phyloP scores from a whole-genome alignment of 2,329 filamentous ascomycete species.

The Fusarium mundagurra region DNA sequence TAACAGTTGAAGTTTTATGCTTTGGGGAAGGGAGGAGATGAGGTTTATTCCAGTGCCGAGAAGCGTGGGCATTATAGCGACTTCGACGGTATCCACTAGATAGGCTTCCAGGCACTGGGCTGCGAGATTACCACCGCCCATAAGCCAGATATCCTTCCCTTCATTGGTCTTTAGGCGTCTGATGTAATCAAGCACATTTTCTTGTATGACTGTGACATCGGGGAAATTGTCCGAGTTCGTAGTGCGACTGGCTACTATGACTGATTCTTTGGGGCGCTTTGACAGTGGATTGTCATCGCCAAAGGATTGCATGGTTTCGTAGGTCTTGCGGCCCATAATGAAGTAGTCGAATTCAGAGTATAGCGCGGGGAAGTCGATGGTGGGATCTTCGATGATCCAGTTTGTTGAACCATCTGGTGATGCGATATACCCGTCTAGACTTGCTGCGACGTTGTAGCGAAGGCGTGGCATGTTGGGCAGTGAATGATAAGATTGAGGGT shows the following conservation, averaged over 20 bases:
- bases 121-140: conserved; percentile 48
- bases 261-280: conserved; percentile 20
- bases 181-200: conserved; percentile 33
- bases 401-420: conserved; percentile 41
- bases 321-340: conserved; percentile 51
- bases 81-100: conserved; percentile 47
- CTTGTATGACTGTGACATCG: conserved; percentile 38
- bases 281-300: conserved; percentile 37
- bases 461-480: conserved; percentile 30
- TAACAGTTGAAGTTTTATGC: conserved; percentile 6
- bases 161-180: conserved; percentile 29
- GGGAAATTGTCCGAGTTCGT: conserved; percentile 35
- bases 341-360: conserved; percentile 47
- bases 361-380: conserved; percentile 47
- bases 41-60: conserved; percentile 41
- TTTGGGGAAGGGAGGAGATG: background rate
- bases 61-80: conserved; percentile 40
- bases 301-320: conserved; percentile 41
- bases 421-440: conserved; percentile 50
- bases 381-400: conserved; percentile 47
- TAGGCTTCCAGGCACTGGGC: conserved; percentile 42
- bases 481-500: background rate
- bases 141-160: conserved; percentile 48
- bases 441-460: conserved; percentile 48
- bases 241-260: conserved; percentile 45